Evolutionary conservation across 2,329 filamentous ascomycete species (phyloP).

Genomic region (Calonectria pseudoreteaudii): DNA sequence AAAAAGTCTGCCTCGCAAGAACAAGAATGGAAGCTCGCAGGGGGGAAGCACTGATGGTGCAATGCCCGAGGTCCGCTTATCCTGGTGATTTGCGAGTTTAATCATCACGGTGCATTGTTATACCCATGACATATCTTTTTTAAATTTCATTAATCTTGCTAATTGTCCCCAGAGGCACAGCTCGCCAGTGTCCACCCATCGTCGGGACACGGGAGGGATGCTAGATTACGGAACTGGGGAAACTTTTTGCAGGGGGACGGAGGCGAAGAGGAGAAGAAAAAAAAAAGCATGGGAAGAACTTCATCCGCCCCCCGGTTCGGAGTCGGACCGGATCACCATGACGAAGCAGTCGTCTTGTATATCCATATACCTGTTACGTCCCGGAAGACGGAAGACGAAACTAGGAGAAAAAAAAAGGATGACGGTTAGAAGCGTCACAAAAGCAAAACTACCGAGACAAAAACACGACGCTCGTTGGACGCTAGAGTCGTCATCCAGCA

Average conservation of each 20-base stretch:
- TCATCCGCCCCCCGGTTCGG: neutral
- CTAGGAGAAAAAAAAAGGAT: neutral
- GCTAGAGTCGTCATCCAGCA: conserved; percentile 21
- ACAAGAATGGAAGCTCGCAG: neutral
- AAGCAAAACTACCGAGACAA: neutral
- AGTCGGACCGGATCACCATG: conserved; percentile 1
- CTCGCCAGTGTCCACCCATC: neutral
- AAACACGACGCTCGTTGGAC: neutral
- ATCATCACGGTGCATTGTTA: neutral
- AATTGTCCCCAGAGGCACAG: neutral
- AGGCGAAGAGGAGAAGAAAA: neutral
- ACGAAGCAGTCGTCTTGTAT: neutral
- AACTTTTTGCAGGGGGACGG: conserved; percentile 5
- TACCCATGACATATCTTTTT: neutral
- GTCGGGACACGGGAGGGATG: conserved; percentile 1
- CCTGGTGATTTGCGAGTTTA: neutral
- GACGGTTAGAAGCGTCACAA: neutral
- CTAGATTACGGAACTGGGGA: conserved; percentile 20
- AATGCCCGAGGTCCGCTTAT: conserved; percentile 19
- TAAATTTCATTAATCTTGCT: neutral
- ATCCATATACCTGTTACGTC: neutral
- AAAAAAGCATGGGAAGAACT: neutral
- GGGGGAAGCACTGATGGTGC: neutral
- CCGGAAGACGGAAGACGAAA: neutral
- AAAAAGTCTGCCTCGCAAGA: conserved; percentile 5